phyloP scores from a whole-genome alignment of 106 monocot genomes.

The Cymbidium sinense region DNA sequence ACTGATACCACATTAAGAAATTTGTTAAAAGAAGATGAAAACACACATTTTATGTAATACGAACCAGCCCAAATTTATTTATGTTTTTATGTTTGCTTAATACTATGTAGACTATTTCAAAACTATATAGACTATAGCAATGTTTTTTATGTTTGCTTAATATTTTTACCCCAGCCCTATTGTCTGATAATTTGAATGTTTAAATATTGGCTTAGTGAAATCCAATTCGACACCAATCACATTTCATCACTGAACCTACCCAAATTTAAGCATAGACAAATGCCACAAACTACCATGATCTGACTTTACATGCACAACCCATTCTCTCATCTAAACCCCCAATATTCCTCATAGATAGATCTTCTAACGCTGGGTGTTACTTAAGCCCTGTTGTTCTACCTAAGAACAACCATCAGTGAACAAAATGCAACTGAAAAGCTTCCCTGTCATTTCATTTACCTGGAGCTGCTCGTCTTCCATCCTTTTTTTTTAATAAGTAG shows the following conservation, averaged over 20 bases:
- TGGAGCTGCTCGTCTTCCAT: not conserved
- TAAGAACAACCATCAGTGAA: not conserved
- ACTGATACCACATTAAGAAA: too few species aligned
- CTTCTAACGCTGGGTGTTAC: not conserved
- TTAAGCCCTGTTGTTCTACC: not conserved
- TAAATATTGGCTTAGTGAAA: not conserved
- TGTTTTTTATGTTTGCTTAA: not conserved
- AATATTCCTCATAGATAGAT: not conserved
- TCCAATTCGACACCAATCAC: not conserved
- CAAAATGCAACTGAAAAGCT: not conserved
- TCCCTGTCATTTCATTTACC: not conserved
- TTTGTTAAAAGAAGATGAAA: too few species aligned
- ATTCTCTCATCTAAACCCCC: not conserved
- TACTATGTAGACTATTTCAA: too few species aligned
- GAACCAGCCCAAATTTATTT: too few species aligned
- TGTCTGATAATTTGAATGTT: not conserved
- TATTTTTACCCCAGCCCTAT: not conserved
- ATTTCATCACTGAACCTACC: not conserved
- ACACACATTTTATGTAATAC: too few species aligned
- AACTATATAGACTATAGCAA: too few species aligned
- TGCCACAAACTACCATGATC: not conserved
- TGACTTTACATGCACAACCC: not conserved
- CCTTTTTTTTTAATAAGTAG: not conserved
- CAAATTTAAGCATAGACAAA: not conserved
- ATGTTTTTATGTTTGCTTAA: too few species aligned